Percentiles rank a stretch among this genome's conserved stretches.
Evolutionary conservation across 495 filamentous ascomycete species (phyloP).

Genomic region (Daldinia vernicosa): DNA sequence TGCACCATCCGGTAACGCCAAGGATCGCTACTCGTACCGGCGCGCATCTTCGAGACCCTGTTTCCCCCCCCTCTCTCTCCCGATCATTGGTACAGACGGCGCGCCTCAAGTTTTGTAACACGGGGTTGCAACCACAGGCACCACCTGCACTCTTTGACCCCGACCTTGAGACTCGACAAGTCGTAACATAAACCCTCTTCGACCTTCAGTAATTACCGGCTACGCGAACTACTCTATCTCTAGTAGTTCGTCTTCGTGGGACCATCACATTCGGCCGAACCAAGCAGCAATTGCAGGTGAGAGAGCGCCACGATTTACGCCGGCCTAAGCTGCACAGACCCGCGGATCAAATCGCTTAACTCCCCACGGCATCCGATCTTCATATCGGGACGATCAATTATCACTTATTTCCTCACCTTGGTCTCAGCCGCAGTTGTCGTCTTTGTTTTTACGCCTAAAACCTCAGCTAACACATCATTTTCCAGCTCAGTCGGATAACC

Average conservation of each 20-base stretch:
- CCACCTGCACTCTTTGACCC: slow-evolving; percentile 36
- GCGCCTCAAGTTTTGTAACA: slow-evolving; percentile 36
- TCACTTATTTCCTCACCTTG: slow-evolving; percentile 1
- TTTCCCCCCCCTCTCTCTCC: slow-evolving; percentile 9
- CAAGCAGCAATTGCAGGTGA: slow-evolving; percentile 17
- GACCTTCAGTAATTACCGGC: slow-evolving; percentile 3
- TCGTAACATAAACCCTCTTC: slow-evolving; percentile 9
- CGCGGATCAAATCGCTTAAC: slow-evolving; percentile 13
- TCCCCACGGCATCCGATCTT: slow-evolving; percentile 21
- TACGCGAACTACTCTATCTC: slow-evolving; percentile 15
- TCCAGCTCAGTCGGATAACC: slow-evolving; percentile 17
- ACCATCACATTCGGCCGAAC: slow-evolving; percentile 3
- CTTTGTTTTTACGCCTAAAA: slow-evolving; percentile 24
- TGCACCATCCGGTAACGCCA: slow-evolving; percentile 1
- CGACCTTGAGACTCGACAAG: slow-evolving; percentile 16
- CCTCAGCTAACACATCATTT: slow-evolving; percentile 27
- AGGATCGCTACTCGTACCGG: slow-evolving; percentile 24
- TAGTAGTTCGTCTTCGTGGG: slow-evolving; percentile 8
- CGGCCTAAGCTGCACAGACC: slow-evolving; percentile 25
- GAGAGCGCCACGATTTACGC: slow-evolving; percentile 3
- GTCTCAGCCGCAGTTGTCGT: slow-evolving; percentile 1
- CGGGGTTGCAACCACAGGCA: slow-evolving; percentile 30
- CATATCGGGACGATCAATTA: slow-evolving; percentile 20
- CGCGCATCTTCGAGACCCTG: slow-evolving; percentile 27
- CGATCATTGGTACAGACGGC: slow-evolving; percentile 16